These are phyloP conservation scores for Casuarina equisetifolia DNA, from an alignment of 306 rosid genomes.

Conservation along the genomic window DNA sequence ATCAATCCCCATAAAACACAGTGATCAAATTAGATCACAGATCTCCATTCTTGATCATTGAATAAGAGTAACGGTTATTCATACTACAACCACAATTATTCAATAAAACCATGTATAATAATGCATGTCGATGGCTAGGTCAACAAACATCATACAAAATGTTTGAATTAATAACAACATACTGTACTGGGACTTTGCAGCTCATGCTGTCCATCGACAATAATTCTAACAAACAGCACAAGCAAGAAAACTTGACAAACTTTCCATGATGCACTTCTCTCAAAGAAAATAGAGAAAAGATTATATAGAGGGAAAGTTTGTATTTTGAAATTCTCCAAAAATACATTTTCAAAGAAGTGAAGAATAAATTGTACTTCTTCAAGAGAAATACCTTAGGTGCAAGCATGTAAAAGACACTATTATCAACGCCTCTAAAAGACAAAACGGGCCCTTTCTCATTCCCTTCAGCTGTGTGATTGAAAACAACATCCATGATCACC, in stretches of 20 bases:
- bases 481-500: constrained; percentile 98
- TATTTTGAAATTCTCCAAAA: constrained; percentile 9
- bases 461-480: constrained; percentile 99
- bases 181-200: too few species aligned
- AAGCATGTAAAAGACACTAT: constrained; percentile 80
- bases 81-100: not conserved
- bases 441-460: constrained; percentile 88
- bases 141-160: too few species aligned
- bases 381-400: constrained; percentile 78
- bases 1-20: not conserved
- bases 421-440: constrained; percentile 94
- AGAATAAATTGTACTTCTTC: constrained; percentile 17
- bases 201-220: not conserved
- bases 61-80: not conserved
- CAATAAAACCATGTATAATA: not conserved
- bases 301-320: not conserved
- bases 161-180: too few species aligned
- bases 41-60: not conserved
- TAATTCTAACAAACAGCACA: not conserved
- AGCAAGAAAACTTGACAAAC: not conserved
- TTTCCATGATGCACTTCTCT: not conserved
- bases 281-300: not conserved
- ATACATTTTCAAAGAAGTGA: constrained; percentile 20
- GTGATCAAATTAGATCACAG: not conserved
- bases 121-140: too few species aligned